These are phyloP conservation scores for Coemansia interrupta DNA, from an alignment of 192 early-diverging fungal genomes.

Conservation along the genomic window DNA sequence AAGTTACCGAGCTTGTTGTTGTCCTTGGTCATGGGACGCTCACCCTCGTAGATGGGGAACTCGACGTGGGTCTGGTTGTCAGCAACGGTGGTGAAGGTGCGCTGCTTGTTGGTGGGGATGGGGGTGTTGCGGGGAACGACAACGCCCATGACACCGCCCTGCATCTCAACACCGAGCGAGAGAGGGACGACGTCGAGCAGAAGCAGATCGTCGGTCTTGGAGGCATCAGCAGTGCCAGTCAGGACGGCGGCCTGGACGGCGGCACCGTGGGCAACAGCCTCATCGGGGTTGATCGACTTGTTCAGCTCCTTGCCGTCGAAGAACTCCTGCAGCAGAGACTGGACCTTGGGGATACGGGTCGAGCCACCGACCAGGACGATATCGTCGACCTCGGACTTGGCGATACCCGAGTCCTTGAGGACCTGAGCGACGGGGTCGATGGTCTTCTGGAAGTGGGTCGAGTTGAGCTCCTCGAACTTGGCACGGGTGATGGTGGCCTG, in stretches of 20 bases:
- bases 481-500: conserved; percentile 72
- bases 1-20: conserved; percentile 89
- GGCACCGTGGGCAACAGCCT: conserved; percentile 91
- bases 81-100: conserved; percentile 75
- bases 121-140: conserved; percentile 81
- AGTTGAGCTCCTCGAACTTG: conserved; percentile 78
- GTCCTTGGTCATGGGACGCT: conserved; percentile 84
- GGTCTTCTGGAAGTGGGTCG: conserved; percentile 61
- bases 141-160: conserved; percentile 79
- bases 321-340: conserved; percentile 70
- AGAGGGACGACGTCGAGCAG: conserved; percentile 82
- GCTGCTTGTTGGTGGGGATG: conserved; percentile 78
- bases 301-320: conserved; percentile 77
- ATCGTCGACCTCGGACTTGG: conserved; percentile 75
- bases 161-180: conserved; percentile 80
- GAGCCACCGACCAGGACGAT: conserved; percentile 86
- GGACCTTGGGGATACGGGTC: conserved; percentile 92
- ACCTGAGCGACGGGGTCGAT: conserved; percentile 70
- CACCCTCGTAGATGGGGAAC: conserved; percentile 84
- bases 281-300: conserved; percentile 94
- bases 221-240: conserved; percentile 59
- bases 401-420: conserved; percentile 70
- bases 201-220: conserved; percentile 69
- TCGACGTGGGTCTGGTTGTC: conserved; percentile 83
- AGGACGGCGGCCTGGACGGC: conserved; percentile 85